A percentile compares a stretch with the other conserved stretches of the same genome.
These are phyloP conservation scores for Bretschneidera sinensis DNA, from an alignment of 345 rosid species.

Conservation along the genomic window DNA sequence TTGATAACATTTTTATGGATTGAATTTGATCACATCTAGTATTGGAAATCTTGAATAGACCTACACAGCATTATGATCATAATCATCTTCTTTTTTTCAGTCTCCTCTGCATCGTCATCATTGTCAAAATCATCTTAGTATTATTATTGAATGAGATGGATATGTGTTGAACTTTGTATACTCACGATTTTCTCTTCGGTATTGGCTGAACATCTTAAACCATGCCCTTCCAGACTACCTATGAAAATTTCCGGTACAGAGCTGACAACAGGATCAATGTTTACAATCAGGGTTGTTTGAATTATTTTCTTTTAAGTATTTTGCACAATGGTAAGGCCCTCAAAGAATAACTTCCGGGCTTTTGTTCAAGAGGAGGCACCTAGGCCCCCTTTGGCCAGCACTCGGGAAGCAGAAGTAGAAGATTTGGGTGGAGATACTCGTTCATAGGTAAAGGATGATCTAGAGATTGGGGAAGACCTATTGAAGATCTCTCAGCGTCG, in stretches of 20 bases:
- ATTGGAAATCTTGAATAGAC: background rate
- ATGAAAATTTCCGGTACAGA: constrained; percentile 88
- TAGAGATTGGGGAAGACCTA: constrained; percentile 87
- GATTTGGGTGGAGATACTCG: constrained; percentile 53
- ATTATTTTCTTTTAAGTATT: constrained; percentile 72
- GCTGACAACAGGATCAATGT: constrained; percentile 65
- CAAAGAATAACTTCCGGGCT: constrained; percentile 72
- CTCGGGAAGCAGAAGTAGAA: constrained; percentile 49
- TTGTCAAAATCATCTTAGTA: background rate
- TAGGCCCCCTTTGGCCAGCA: constrained; percentile 39
- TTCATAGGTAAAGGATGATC: constrained; percentile 86
- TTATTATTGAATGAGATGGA: background rate
- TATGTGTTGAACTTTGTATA: background rate
- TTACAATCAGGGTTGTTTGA: constrained; percentile 51
- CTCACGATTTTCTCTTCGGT: background rate
- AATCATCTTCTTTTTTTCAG: no score
- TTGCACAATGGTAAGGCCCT: constrained; percentile 65
- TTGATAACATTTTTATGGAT: no score
- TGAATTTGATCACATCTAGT: no score
- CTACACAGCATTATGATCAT: background rate
- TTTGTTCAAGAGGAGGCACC: constrained; percentile 56
- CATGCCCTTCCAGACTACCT: constrained; percentile 65
- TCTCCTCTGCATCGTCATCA: background rate
- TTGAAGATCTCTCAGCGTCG: constrained; percentile 86
- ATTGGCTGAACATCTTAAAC: background rate